A percentile compares a stretch with the other conserved stretches of the same genome.
These are phyloP conservation scores for Fusarium siculi DNA, from an alignment of 2,329 filamentous ascomycete species.

Conservation along the genomic window DNA sequence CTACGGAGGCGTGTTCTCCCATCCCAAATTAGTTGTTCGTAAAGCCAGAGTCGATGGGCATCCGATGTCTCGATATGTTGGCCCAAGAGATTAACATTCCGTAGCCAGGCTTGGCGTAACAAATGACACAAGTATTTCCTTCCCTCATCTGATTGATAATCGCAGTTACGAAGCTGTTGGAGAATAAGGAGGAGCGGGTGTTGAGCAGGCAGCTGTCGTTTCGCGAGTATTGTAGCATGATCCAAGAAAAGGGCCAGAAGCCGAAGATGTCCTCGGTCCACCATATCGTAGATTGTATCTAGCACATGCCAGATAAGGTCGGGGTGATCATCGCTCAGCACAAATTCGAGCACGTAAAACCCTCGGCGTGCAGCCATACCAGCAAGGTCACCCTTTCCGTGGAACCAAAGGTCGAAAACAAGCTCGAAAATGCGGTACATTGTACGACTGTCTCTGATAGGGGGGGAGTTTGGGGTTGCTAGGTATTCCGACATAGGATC, in stretches of 20 bases:
- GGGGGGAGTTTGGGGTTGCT: constrained; percentile 49
- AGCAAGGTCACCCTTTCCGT: constrained; percentile 50
- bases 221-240: constrained; percentile 46
- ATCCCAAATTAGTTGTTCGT: constrained; percentile 54
- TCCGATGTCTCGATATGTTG: constrained; percentile 46
- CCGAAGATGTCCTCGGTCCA: constrained; percentile 49
- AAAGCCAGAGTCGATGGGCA: constrained; percentile 50
- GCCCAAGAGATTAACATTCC: constrained; percentile 50
- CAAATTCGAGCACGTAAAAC: constrained; percentile 51
- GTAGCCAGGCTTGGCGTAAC: constrained; percentile 50
- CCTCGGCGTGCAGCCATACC: constrained; percentile 51
- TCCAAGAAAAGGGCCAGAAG: constrained; percentile 50
- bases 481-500: constrained; percentile 53
- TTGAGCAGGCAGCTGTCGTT: constrained; percentile 44
- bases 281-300: constrained; percentile 54
- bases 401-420: constrained; percentile 51
- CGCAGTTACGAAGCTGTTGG: constrained; percentile 45
- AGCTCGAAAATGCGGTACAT: constrained; percentile 55
- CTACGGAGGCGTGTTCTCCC: constrained; percentile 50
- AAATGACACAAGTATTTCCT: constrained; percentile 48
- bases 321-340: constrained; percentile 51
- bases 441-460: constrained; percentile 52
- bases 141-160: constrained; percentile 47
- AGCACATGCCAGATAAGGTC: constrained; percentile 53
- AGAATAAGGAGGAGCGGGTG: constrained; percentile 51